A percentile compares a stretch with the other conserved stretches of the same genome.
phyloP scores from a whole-genome alignment of 2,329 filamentous ascomycete genomes.

The Talaromyces sp. region DNA sequence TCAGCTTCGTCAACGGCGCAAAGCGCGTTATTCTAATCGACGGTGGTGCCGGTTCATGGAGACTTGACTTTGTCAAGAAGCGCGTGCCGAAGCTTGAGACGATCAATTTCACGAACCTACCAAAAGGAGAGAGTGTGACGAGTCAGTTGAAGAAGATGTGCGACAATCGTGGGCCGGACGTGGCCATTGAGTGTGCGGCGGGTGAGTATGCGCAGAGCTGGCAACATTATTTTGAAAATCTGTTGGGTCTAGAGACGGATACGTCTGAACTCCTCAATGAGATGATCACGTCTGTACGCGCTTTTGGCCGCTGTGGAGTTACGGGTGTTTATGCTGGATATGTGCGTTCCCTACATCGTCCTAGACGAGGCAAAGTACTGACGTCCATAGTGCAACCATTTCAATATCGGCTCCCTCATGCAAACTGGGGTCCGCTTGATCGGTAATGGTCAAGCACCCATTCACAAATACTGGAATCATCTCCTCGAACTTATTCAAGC shows the following conservation, averaged over 20 bases:
- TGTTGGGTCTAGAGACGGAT: constrained; percentile 72
- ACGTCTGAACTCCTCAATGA: constrained; percentile 63
- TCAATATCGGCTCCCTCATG: constrained; percentile 81
- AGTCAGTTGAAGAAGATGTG: constrained; percentile 69
- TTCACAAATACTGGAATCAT: constrained; percentile 79
- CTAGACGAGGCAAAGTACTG: too few species aligned
- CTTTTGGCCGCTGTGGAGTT: constrained; percentile 64
- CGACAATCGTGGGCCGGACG: constrained; percentile 66
- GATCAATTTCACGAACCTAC: constrained; percentile 65
- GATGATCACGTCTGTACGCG: constrained; percentile 52
- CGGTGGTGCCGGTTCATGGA: constrained; percentile 57
- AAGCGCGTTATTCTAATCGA: constrained; percentile 75
- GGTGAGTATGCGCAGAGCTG: constrained; percentile 62
- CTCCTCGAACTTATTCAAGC: constrained; percentile 65
- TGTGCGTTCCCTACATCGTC: constrained; percentile 36
- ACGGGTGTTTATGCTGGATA: constrained; percentile 67
- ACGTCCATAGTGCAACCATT: constrained; percentile 62
- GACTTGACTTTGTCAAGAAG: constrained; percentile 64
- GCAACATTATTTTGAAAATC: constrained; percentile 58
- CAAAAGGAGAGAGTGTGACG: constrained; percentile 62
- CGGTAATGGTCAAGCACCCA: constrained; percentile 65
- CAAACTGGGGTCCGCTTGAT: constrained; percentile 78
- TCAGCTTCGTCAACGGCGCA: constrained; percentile 67
- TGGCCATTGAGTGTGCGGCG: constrained; percentile 64
- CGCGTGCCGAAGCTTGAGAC: constrained; percentile 64